Conservation (phyloP, 2,329 filamentous ascomycete species). For the Trichoderma sp. region DNA sequence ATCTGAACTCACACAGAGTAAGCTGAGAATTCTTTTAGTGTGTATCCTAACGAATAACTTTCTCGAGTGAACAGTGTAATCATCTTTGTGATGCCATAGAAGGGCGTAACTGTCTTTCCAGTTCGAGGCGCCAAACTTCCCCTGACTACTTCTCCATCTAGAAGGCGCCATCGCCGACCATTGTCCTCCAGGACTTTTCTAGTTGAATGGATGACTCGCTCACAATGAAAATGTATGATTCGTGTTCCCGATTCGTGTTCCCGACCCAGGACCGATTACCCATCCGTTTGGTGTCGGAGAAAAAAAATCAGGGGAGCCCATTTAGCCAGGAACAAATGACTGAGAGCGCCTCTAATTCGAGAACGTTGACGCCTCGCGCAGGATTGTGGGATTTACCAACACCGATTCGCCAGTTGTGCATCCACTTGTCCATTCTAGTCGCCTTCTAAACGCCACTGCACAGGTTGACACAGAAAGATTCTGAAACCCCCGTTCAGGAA, state of each 20-base stretch:
- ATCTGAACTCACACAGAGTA: neutral
- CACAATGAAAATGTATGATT: neutral
- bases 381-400: neutral
- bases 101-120: neutral
- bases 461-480: neutral
- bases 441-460: slow-evolving; percentile 1
- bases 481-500: neutral
- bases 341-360: neutral
- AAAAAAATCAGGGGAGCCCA: neutral
- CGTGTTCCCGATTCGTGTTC: neutral
- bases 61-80: neutral
- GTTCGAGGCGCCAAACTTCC: slow-evolving; percentile 10
- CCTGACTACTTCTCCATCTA: neutral
- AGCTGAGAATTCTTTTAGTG: neutral
- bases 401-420: neutral
- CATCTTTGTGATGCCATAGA: neutral
- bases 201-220: slow-evolving; percentile 6
- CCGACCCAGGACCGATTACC: neutral
- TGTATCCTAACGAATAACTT: neutral
- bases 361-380: slow-evolving; percentile 6
- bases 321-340: slow-evolving; percentile 17
- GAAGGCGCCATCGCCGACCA: neutral
- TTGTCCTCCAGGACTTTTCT: neutral
- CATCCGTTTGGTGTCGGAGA: neutral
- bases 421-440: slow-evolving; percentile 1